A percentile compares a stretch with the other conserved stretches of the same genome.
Conservation (phyloP, 345 rosid genomes). For the Sonneratia caseolaris region DNA sequence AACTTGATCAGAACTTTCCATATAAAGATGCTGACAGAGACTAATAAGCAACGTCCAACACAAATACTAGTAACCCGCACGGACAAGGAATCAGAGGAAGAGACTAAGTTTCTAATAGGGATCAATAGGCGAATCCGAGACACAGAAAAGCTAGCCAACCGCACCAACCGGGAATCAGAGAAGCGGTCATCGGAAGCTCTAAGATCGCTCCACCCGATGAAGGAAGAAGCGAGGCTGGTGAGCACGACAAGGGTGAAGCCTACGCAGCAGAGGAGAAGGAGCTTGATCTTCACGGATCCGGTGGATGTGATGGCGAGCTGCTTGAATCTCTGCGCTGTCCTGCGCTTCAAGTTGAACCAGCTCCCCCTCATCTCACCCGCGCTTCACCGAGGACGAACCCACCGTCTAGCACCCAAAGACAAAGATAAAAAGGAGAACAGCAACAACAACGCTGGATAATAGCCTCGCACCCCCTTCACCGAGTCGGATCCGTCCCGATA, state of each 20-base stretch:
- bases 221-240: slow-evolving; percentile 30
- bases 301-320: slow-evolving; percentile 27
- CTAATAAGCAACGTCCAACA: background rate
- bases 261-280: slow-evolving; percentile 45
- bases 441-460: background rate
- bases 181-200: slow-evolving; percentile 27
- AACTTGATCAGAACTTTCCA: background rate
- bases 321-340: slow-evolving; percentile 50
- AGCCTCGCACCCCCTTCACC: background rate
- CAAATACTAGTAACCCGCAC: background rate
- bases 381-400: slow-evolving; percentile 7
- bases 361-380: slow-evolving; percentile 55
- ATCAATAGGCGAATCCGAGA: background rate
- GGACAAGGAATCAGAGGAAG: background rate
- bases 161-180: slow-evolving; percentile 42
- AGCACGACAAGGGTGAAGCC: slow-evolving; percentile 36
- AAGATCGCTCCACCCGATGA: slow-evolving; percentile 27
- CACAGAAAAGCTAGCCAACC: background rate
- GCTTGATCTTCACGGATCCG: slow-evolving; percentile 56
- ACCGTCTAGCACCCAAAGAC: slow-evolving; percentile 1
- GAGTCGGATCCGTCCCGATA: background rate
- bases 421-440: background rate
- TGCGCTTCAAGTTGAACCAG: slow-evolving; percentile 41
- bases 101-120: background rate
- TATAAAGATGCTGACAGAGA: background rate